A percentile compares a stretch with the other conserved stretches of the same genome.
phyloP scores from a whole-genome alignment of 257 asterid genomes.

The Solanum chmielewskii region DNA sequence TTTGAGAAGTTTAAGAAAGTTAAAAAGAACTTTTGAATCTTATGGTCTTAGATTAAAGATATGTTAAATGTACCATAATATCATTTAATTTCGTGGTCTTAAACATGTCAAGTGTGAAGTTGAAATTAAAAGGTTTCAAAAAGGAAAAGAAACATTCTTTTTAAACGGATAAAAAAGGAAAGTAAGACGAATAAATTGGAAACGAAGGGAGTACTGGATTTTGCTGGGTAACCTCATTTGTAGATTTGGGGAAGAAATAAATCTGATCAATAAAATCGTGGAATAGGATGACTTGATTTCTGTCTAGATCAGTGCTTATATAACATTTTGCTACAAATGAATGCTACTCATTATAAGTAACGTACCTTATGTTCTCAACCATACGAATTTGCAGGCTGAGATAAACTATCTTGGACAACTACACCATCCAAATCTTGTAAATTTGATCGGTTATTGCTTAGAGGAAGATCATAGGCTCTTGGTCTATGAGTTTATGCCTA shows the following conservation, averaged over 20 bases:
- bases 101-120: not conserved
- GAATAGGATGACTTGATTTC: not conserved
- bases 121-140: not conserved
- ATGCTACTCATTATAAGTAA: not conserved
- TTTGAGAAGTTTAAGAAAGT: fast-evolving
- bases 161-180: not conserved
- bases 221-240: no score
- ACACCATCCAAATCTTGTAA: conserved; percentile 63
- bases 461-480: conserved; percentile 60
- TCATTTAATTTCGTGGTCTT: not conserved
- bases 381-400: conserved; percentile 40
- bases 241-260: not conserved
- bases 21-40: not conserved
- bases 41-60: not conserved
- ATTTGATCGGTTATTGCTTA: conserved; percentile 60
- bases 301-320: not conserved
- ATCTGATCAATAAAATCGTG: not conserved
- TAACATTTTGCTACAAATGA: not conserved
- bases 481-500: conserved; percentile 65
- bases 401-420: conserved; percentile 57
- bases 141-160: not conserved
- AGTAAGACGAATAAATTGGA: not conserved
- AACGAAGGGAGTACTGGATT: not conserved
- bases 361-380: not conserved
- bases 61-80: not conserved